phyloP scores from a whole-genome alignment of 768 basidiomycete species.

The Clathrus columnatus region DNA sequence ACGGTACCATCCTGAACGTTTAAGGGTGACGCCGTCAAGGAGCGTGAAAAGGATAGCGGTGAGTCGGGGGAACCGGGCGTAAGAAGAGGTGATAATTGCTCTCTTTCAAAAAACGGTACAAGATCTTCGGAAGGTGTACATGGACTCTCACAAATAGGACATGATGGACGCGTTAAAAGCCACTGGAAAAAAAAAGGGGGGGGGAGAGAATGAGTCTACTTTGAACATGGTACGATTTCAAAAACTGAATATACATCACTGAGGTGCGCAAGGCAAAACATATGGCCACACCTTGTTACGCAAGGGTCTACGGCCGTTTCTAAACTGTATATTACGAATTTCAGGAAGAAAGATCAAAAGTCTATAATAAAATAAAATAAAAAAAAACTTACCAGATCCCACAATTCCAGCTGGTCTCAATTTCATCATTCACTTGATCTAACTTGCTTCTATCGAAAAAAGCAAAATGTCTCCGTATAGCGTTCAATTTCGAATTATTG shows the following conservation, averaged over 20 bases:
- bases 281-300: neutral
- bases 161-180: constrained; percentile 2
- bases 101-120: neutral
- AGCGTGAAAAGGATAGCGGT: neutral
- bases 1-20: no score
- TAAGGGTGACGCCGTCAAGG: neutral
- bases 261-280: neutral
- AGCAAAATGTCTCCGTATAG: constrained; percentile 7
- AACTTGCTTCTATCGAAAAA: neutral
- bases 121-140: constrained; percentile 1
- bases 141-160: constrained; percentile 1
- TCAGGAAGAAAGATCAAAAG: neutral
- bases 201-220: neutral
- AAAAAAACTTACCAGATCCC: neutral
- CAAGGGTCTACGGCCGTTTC: neutral
- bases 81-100: neutral
- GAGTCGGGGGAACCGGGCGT: neutral
- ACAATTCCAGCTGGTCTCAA: constrained; percentile 6
- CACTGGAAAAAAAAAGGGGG: neutral
- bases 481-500: neutral
- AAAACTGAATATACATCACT: neutral
- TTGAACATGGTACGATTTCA: no score
- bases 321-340: neutral
- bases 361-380: neutral
- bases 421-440: constrained; percentile 4